These are phyloP conservation scores for Pleurotus eryngii DNA, from an alignment of 768 basidiomycete genomes.

Conservation along the genomic window DNA sequence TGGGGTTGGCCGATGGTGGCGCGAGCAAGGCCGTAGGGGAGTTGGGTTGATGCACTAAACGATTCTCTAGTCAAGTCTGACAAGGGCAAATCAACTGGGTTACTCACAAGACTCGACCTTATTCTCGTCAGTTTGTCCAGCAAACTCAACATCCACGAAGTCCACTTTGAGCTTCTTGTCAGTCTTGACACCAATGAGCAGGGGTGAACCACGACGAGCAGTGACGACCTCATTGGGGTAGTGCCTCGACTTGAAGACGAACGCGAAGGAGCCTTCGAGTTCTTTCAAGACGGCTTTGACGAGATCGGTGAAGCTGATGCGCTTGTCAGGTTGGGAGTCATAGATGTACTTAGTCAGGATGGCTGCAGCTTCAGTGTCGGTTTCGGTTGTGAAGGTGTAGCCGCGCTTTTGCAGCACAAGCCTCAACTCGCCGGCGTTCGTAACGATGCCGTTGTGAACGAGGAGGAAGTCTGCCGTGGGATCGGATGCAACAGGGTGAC, in stretches of 20 bases:
- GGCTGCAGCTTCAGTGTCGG: conserved; percentile 96
- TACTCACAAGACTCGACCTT: conserved; percentile 39
- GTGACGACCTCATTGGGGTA: conserved; percentile 96
- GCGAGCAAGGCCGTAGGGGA: conserved; percentile 61
- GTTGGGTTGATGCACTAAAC: conserved; percentile 38
- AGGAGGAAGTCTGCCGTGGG: conserved; percentile 79
- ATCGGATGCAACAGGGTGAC: conserved; percentile 92
- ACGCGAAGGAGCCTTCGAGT: conserved; percentile 97
- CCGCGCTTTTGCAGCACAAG: conserved; percentile 95
- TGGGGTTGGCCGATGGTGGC: conserved; percentile 62
- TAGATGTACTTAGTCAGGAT: conserved; percentile 96
- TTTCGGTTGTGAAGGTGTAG: conserved; percentile 91
- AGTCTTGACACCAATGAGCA: conserved; percentile 97
- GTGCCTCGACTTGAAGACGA: conserved; percentile 96
- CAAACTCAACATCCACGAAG: conserved; percentile 97
- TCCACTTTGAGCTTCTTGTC: conserved; percentile 99
- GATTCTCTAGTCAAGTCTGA: neutral
- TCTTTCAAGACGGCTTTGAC: conserved; percentile 96
- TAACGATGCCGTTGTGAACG: conserved; percentile 99
- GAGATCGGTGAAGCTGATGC: conserved; percentile 83
- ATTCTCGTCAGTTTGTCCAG: conserved; percentile 51
- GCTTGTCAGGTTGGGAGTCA: conserved; percentile 86
- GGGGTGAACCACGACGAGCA: conserved; percentile 94
- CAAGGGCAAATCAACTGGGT: neutral
- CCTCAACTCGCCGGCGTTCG: conserved; percentile 85